These are phyloP conservation scores for Fusarium verticillioides DNA, from an alignment of 2,329 filamentous ascomycete species.

Conservation along the genomic window DNA sequence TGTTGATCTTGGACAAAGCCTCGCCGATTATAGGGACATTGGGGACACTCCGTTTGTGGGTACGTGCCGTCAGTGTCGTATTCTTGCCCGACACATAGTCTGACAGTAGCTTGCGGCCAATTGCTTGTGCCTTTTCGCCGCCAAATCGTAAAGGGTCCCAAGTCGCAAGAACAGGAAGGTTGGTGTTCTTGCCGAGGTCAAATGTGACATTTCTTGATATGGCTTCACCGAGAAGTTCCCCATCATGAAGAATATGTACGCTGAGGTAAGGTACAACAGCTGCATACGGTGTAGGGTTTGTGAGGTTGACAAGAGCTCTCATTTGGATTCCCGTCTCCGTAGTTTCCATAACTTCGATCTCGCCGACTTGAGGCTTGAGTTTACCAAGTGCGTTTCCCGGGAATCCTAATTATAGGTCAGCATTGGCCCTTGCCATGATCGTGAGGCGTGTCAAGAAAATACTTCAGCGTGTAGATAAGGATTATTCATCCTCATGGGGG, in stretches of 20 bases:
- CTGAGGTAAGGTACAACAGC: slow-evolving; percentile 84
- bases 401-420: slow-evolving; percentile 64
- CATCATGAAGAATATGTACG: slow-evolving; percentile 79
- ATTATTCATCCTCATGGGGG: slow-evolving; percentile 44
- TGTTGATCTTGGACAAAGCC: slow-evolving; percentile 75
- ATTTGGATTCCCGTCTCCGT: slow-evolving; percentile 76
- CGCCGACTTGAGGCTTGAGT: slow-evolving; percentile 72
- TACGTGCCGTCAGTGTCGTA: slow-evolving; percentile 78
- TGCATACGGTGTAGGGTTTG: slow-evolving; percentile 89
- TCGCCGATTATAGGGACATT: slow-evolving; percentile 76
- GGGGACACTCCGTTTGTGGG: slow-evolving; percentile 79
- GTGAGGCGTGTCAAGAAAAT: slow-evolving; percentile 46
- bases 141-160: slow-evolving; percentile 77
- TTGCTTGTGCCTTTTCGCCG: slow-evolving; percentile 68
- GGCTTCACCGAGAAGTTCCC: slow-evolving; percentile 79
- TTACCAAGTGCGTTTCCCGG: slow-evolving; percentile 62
- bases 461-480: slow-evolving; percentile 43
- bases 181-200: slow-evolving; percentile 75
- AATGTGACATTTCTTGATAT: slow-evolving; percentile 73
- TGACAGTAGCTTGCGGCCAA: slow-evolving; percentile 80
- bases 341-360: slow-evolving; percentile 78
- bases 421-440: slow-evolving; percentile 24
- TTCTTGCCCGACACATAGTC: slow-evolving; percentile 91
- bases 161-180: slow-evolving; percentile 72
- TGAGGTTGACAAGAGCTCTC: slow-evolving; percentile 80